Conservation (phyloP, 2,329 filamentous ascomycete genomes). For the Aureobasidium sp. region DNA sequence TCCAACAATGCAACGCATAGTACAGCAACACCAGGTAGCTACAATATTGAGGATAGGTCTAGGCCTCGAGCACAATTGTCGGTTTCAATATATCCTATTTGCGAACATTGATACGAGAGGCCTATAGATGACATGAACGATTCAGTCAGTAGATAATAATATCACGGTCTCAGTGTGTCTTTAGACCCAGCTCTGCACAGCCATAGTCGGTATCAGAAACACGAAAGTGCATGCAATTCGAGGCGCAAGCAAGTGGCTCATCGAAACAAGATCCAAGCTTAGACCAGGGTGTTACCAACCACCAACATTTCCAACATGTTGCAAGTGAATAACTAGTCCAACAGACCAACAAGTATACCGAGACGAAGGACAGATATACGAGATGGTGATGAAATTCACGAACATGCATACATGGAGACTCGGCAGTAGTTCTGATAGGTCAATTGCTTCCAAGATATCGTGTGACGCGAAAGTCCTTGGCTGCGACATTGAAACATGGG, state of each 20-base stretch:
- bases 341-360: not conserved
- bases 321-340: not conserved
- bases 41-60: not conserved
- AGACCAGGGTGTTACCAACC: not conserved
- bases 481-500: not conserved
- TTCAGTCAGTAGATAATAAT: not conserved
- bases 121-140: not conserved
- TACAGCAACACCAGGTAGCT: not conserved
- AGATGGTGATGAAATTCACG: not conserved
- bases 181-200: not conserved
- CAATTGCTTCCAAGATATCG: not conserved
- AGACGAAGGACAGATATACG: not conserved
- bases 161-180: not conserved
- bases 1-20: not conserved
- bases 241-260: slow-evolving; percentile 6
- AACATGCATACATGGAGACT: not conserved
- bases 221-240: not conserved
- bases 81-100: too few relatives aligned
- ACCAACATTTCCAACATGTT: not conserved
- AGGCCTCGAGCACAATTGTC: not conserved
- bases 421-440: slow-evolving; percentile 1
- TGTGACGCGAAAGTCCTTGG: not conserved
- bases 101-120: not conserved
- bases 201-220: not conserved
- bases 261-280: not conserved